phyloP scores from a whole-genome alignment of 2,329 filamentous ascomycete genomes.

The Blumeriella jaapii region DNA sequence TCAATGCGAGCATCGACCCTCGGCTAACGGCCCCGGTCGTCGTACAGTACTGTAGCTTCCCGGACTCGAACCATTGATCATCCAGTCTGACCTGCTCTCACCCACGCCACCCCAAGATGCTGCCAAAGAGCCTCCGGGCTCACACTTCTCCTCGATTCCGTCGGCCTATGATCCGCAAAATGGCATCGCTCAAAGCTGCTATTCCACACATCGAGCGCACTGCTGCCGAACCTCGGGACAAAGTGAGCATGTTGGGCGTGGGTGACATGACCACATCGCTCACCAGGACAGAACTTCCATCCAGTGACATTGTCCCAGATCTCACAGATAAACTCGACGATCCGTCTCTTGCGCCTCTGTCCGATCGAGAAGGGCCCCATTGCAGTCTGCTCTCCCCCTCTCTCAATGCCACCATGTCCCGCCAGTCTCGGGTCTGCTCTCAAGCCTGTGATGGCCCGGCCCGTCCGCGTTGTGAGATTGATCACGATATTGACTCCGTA shows the following conservation, averaged over 20 bases:
- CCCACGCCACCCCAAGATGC: too few species aligned
- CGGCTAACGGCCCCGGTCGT: too few species aligned
- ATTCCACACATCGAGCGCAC: constrained; percentile 60
- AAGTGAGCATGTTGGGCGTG: constrained; percentile 31
- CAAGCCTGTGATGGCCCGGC: not conserved
- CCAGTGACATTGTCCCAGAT: constrained; percentile 49
- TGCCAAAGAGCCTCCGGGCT: too few species aligned
- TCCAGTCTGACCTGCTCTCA: too few species aligned
- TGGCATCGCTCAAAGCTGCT: constrained; percentile 7
- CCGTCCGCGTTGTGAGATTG: not conserved
- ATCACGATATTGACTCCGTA: constrained; percentile 5
- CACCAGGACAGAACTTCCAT: constrained; percentile 38
- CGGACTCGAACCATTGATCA: too few species aligned
- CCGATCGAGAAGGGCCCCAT: constrained; percentile 38
- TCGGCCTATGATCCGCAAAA: too few species aligned
- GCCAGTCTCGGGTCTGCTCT: not conserved
- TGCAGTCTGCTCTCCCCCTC: constrained; percentile 29
- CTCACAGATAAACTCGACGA: constrained; percentile 50
- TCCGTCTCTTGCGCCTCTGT: constrained; percentile 56
- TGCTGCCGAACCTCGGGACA: constrained; percentile 58
- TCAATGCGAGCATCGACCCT: too few species aligned
- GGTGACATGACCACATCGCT: too few species aligned
- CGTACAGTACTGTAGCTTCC: too few species aligned
- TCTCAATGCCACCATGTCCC: not conserved
- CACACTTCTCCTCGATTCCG: too few species aligned